phyloP scores from a whole-genome alignment of 768 basidiomycete genomes.

The Mycena latifolia region DNA sequence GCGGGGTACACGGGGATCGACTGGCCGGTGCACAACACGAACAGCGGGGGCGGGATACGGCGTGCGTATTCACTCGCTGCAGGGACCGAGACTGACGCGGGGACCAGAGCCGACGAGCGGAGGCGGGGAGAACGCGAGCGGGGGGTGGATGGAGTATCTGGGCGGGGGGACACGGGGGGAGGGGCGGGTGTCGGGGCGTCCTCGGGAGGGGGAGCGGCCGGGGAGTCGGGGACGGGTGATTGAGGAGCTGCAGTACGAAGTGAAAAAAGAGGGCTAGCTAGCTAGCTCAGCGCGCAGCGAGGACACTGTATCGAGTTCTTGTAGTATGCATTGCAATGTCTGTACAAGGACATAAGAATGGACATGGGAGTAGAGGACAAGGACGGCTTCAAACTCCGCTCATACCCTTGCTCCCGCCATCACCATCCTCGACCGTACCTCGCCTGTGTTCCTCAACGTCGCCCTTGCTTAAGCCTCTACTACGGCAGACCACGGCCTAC shows the following conservation, averaged over 20 bases:
- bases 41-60: slow-evolving; percentile 13
- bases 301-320: too few species aligned
- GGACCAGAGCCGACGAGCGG: slow-evolving; percentile 10
- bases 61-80: slow-evolving; percentile 7
- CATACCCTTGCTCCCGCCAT: too few species aligned
- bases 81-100: neutral
- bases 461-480: too few species aligned
- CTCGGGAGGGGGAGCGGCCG: slow-evolving; percentile 29
- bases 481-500: too few species aligned
- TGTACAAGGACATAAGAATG: too few species aligned
- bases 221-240: slow-evolving; percentile 35
- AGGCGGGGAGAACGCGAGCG: slow-evolving; percentile 11
- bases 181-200: slow-evolving; percentile 10
- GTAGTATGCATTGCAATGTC: too few species aligned
- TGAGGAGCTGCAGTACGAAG: slow-evolving; percentile 26
- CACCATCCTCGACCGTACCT: too few species aligned
- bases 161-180: slow-evolving; percentile 13
- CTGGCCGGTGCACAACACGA: slow-evolving; percentile 33
- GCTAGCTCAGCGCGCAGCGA: too few species aligned
- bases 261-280: slow-evolving; percentile 34
- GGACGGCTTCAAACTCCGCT: too few species aligned
- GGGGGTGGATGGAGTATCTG: slow-evolving; percentile 33
- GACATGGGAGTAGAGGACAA: too few species aligned
- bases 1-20: slow-evolving; percentile 26
- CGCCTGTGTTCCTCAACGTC: too few species aligned